Base-by-base conservation (phyloP, 441 rosid species). In the Erysimum pusillum region DNA sequence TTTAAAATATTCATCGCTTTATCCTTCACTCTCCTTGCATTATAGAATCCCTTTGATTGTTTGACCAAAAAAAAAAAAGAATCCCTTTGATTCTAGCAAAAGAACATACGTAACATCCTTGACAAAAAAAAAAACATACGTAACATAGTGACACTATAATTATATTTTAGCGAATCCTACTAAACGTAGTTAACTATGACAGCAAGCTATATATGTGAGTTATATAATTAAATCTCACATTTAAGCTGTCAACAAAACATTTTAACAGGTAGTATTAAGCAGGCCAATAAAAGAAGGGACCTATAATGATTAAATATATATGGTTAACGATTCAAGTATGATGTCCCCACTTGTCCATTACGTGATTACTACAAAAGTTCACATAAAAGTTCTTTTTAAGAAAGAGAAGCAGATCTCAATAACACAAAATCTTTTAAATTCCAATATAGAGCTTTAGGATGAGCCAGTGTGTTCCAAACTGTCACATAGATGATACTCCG, bases 391-490 rank as follows among this genome's bases (percentile, higher is more conserved):
- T 18, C 6, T 12, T 22, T 62, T 54, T 9, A 36, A 45, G 67
- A 70, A 63, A 70, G 76, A 77, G 80, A 73, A 28, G 52, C 54
- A 54, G 53, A 63, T 39, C 34, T 42, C 46, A 48, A 20, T 38
- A 58, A 59, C 66, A 45, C 57, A 20, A 74, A 4, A 9, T 44
- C 36, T 39, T 63, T 12, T 17, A 49, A 28, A 22, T 14, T 51
- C 32, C 32, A 48, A 15, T 65, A 53, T 28, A 32, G 31, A 51
- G 70, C 28, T 53, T 54, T 35, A 45, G 35, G 65, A 90, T 91
- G 98, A 90, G 91, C 72, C 98, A 86, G 86, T 87, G 98, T 74
- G 96, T 94, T 73, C 97, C 98, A 22, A 80, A 83, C 58, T 89
- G 91, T 88, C 88, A 88, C 75, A 76, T 84, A 56, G 88, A 89